Evolutionary conservation across 495 filamentous ascomycete species (phyloP), one percentile per base, ranked within the genome.

Genomic region (Cudoniella acicularis): DNA sequence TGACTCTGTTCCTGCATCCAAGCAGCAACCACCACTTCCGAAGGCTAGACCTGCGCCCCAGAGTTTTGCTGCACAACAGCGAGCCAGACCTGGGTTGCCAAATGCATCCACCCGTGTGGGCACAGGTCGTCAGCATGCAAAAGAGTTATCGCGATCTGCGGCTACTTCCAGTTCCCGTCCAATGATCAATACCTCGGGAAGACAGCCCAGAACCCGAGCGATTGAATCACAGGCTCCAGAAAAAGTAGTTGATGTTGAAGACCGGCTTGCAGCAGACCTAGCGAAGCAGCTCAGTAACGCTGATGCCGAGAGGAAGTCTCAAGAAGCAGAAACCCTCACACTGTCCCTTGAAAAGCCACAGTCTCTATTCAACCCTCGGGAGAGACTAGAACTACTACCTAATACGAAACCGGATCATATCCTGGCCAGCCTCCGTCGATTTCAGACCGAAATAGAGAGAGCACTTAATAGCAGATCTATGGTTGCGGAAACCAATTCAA

Each of bases 1-100:
- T 22, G 10, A 27, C 16, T 18, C 43, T 25, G 22, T 17, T 11
- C 0, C 26, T 2, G 36, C 30, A 36, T 36, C 4, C 30, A 36
- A 36, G 56, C 1, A 46, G 13, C 46, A 40, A 11, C 22, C 36
- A n/a, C 0, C 11, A 25, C 17, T 50, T 41, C 18, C 49, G 2
- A 8, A 22, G 3, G 64, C 76, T n/a, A 71, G 76, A 18, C 72
- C 74, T 2, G 72, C 77, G 0, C 72, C 78, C 2, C 80, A 82
- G 57, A 83, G 80, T 56, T 83, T 81, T 64, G 83, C 83, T 10
- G 83, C 83, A 4, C 81, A 85, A 55, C 81, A 85, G 61, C 70
- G 83, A 49, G 77, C 57, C 13, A 61, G 64, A 56, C 58, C 64
- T 10, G 57, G 50, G 50, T 23, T 18, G 10, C 78, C 22, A 70